Percentiles rank a stretch among this genome's conserved stretches.
Conservation (phyloP, 2,329 filamentous ascomycete species). For the Rachicladosporium sp. region DNA sequence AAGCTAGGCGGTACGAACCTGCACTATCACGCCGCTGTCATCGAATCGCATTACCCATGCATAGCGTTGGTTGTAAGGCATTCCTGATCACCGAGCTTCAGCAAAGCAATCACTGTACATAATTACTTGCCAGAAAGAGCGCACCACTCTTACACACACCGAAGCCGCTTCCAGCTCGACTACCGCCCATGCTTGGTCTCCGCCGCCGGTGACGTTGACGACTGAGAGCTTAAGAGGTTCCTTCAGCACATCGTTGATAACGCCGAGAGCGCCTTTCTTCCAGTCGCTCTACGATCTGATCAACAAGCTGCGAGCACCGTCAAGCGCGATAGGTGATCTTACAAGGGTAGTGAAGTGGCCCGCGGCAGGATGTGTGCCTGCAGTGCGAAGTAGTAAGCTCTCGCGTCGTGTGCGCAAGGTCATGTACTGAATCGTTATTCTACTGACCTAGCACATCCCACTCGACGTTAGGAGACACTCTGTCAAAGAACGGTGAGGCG, state of each 20-base stretch:
- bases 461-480: conserved; percentile 14
- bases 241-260: conserved; percentile 13
- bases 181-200: conserved; percentile 17
- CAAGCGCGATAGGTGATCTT: too few relatives aligned
- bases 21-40: conserved; percentile 14
- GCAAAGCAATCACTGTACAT: background rate
- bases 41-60: conserved; percentile 19
- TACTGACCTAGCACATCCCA: conserved; percentile 16
- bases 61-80: conserved; percentile 13
- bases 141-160: conserved; percentile 18
- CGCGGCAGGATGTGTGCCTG: conserved; percentile 17
- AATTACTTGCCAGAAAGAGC: conserved; percentile 1
- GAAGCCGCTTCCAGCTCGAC: conserved; percentile 17
- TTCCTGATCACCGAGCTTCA: conserved; percentile 3
- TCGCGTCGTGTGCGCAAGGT: too few relatives aligned
- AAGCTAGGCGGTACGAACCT: conserved; percentile 6
- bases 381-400: too few relatives aligned
- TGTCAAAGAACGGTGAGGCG: conserved; percentile 16
- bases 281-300: conserved; percentile 9
- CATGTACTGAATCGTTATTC: too few relatives aligned
- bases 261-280: conserved; percentile 16
- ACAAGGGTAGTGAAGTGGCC: conserved; percentile 10
- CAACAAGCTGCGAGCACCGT: too few relatives aligned
- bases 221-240: conserved; percentile 14
- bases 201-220: conserved; percentile 16